Evolutionary conservation across 768 basidiomycete species (phyloP), one percentile per base, ranked within the genome.

Genomic region (Podaxis sp.): DNA sequence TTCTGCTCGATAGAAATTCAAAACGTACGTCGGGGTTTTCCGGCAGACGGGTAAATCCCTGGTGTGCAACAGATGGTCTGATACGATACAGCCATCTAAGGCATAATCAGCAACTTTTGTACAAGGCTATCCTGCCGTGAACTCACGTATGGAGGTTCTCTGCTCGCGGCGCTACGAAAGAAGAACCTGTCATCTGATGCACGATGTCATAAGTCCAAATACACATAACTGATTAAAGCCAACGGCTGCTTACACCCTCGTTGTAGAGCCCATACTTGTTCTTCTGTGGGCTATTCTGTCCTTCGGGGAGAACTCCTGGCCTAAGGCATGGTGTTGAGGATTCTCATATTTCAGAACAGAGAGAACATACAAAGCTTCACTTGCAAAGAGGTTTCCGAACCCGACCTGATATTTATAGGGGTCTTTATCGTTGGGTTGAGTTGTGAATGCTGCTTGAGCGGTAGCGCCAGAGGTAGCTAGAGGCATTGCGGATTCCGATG

Each of bases 11-110:
- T 44, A 7, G 18, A n/a, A n/a, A n/a, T n/a, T 44, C 42, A 44
- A 27, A 2, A 74, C 81, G 35, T 66, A 86, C 85, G 67, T 87
- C 82, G 7, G 80, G 80, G 68, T 86, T 88, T 47, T 81, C 78
- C 1, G 80, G 79, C 5, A 87, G 71, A 35, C 73, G 71, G 11
- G 71, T 79, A 67, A 88, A 87, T 2, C 85, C 85, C 64, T 85
- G 74, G 68, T 88, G 87, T 0, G 85, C 84, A 21, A 88, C 86
- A 5, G 85, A 86, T 3, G 86, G 86, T 28, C 85, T 79, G 61
- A 88, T 86, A 32, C 86, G 83, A 70, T 88, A 88, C 9, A 87
- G 62, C 82, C 83, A 88, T 10, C 84, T 86, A 64, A 44, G 44
- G 44, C 28, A 48, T 44, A 46, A 44, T 48, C 40, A 62, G 44